A percentile compares a stretch with the other conserved stretches of the same genome.
Conservation (phyloP, 78 protist species). For the Dictyostelium capitatum region DNA sequence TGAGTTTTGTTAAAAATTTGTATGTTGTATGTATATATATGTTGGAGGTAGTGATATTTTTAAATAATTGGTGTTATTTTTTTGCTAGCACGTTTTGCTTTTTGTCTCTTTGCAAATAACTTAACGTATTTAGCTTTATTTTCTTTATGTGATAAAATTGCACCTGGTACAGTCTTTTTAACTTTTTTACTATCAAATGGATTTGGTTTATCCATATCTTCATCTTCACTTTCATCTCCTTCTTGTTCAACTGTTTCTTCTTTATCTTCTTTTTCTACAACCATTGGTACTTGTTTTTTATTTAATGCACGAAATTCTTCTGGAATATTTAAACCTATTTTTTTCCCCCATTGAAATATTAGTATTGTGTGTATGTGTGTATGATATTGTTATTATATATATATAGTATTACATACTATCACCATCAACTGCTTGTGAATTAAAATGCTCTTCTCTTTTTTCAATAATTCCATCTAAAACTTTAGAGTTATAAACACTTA, state of each 20-base stretch:
- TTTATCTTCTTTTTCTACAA: not conserved
- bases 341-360: not conserved
- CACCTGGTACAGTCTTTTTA: not conserved
- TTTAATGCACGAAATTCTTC: conserved; percentile 18
- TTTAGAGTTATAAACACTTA: not conserved
- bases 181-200: not conserved
- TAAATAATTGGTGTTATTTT: conserved; percentile 9
- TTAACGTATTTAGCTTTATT: conserved; percentile 12
- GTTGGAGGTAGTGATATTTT: not conserved
- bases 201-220: conserved; percentile 14
- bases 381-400: not conserved
- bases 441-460: conserved; percentile 31
- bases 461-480: conserved; percentile 23
- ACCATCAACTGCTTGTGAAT: not conserved
- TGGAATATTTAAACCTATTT: conserved; percentile 24
- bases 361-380: too few relatives aligned
- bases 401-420: not conserved
- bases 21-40: too few relatives aligned
- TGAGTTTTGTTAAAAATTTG: too few relatives aligned
- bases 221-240: conserved; percentile 18
- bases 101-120: not conserved
- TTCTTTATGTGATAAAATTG: not conserved
- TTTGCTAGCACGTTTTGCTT: not conserved
- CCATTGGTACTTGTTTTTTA: not conserved
- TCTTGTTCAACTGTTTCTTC: not conserved